phyloP scores from a whole-genome alignment of 1,284 basidiomycete species.

The Cutaneotrichosporon dermatis region DNA sequence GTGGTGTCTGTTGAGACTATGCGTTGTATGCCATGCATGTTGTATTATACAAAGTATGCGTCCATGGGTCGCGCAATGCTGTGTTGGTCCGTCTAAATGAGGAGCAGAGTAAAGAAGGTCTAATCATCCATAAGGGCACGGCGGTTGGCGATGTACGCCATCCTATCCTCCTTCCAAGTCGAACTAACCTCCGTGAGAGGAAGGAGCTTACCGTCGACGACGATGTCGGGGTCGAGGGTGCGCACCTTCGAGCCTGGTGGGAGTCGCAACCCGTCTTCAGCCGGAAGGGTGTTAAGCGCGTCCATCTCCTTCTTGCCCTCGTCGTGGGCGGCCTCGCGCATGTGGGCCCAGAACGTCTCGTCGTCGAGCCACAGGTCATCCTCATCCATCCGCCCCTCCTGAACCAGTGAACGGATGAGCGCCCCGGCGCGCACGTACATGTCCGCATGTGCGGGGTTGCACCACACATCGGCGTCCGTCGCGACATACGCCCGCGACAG shows the following conservation, averaged over 20 bases:
- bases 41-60: neutral
- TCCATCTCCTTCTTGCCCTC: slow-evolving; percentile 2
- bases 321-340: neutral
- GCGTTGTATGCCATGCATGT: neutral
- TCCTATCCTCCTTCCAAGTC: slow-evolving; percentile 9
- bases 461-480: slow-evolving; percentile 12
- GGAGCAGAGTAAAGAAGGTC: too few relatives aligned
- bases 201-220: neutral
- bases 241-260: slow-evolving; percentile 8
- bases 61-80: neutral
- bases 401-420: slow-evolving; percentile 11
- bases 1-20: neutral
- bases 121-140: neutral
- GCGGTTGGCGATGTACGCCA: slow-evolving; percentile 10
- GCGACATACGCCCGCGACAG: slow-evolving; percentile 13
- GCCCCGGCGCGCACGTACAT: slow-evolving; percentile 10
- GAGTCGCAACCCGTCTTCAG: neutral
- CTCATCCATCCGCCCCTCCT: slow-evolving; percentile 5
- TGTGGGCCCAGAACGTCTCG: slow-evolving; percentile 11
- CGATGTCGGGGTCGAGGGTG: slow-evolving; percentile 17
- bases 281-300: slow-evolving; percentile 2
- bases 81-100: too few relatives aligned
- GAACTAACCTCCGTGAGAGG: slow-evolving; percentile 1
- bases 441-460: slow-evolving; percentile 11
- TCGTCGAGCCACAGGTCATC: slow-evolving; percentile 14